A percentile compares a stretch with the other conserved stretches of the same genome.
phyloP scores from a whole-genome alignment of 257 asterid species.

The Apocynum venetum region DNA sequence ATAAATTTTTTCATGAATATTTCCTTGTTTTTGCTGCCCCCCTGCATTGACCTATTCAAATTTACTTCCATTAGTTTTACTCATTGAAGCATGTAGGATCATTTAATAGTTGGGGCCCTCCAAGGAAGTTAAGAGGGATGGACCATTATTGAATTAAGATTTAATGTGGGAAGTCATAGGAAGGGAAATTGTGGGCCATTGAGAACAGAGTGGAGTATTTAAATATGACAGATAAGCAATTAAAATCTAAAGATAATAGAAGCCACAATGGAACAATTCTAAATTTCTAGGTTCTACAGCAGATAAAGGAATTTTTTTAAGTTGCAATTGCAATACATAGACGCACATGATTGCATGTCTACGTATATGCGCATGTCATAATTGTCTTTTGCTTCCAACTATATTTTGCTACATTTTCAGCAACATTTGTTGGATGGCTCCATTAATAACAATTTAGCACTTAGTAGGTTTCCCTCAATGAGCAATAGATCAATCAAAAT shows the following conservation, averaged over 20 bases:
- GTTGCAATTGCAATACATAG: background rate
- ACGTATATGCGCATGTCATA: background rate
- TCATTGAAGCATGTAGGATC: background rate
- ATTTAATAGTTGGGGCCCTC: background rate
- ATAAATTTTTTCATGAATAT: background rate
- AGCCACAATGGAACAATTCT: background rate
- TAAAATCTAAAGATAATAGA: background rate
- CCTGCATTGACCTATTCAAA: background rate
- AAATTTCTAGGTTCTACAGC: background rate
- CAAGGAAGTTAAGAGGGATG: background rate
- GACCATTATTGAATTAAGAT: background rate
- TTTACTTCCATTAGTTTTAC: background rate
- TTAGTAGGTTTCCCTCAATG: background rate
- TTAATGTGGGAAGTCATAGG: background rate
- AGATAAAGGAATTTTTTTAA: background rate
- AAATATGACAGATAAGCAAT: background rate
- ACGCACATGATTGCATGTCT: background rate
- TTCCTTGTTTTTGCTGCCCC: background rate
- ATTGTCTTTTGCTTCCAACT: background rate
- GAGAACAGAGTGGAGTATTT: background rate
- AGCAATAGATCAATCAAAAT: background rate
- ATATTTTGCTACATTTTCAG: background rate
- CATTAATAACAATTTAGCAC: background rate
- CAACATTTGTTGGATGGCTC: background rate
- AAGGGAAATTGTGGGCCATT: background rate